phyloP scores from a whole-genome alignment of 345 rosid species.

The Aethionema arabicum region DNA sequence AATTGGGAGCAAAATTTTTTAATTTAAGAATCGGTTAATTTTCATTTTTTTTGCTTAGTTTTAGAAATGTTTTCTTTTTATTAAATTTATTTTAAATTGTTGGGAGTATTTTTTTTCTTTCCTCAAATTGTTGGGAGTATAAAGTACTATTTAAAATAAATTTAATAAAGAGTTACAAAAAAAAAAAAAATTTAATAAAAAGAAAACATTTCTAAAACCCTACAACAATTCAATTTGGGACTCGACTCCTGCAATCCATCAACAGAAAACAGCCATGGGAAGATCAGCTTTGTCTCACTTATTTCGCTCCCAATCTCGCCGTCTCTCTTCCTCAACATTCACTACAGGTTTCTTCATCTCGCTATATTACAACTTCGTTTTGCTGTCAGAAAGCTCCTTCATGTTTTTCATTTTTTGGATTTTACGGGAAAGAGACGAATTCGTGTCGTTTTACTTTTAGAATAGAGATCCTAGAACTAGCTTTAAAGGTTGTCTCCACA shows the following conservation, averaged over 20 bases:
- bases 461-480: constrained; percentile 1
- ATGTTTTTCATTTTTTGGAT: neutral
- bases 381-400: neutral
- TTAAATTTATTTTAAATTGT: too few relatives aligned
- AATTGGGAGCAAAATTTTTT: too few relatives aligned
- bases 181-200: too few relatives aligned
- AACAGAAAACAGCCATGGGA: constrained; percentile 50
- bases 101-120: too few relatives aligned
- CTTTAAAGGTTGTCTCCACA: neutral
- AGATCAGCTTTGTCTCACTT: constrained; percentile 57
- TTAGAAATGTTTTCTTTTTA: too few relatives aligned
- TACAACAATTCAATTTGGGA: constrained; percentile 14
- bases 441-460: neutral
- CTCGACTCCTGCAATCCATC: neutral
- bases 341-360: constrained; percentile 50
- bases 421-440: neutral
- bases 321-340: constrained; percentile 41
- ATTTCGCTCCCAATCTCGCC: constrained; percentile 60
- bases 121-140: too few relatives aligned
- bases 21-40: too few relatives aligned
- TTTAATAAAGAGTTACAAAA: too few relatives aligned
- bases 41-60: too few relatives aligned
- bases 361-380: neutral
- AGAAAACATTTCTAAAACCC: constrained; percentile 28
- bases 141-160: too few relatives aligned